These are phyloP conservation scores for Dictyophora rubrovolvata DNA, from an alignment of 768 basidiomycete genomes.

Conservation along the genomic window DNA sequence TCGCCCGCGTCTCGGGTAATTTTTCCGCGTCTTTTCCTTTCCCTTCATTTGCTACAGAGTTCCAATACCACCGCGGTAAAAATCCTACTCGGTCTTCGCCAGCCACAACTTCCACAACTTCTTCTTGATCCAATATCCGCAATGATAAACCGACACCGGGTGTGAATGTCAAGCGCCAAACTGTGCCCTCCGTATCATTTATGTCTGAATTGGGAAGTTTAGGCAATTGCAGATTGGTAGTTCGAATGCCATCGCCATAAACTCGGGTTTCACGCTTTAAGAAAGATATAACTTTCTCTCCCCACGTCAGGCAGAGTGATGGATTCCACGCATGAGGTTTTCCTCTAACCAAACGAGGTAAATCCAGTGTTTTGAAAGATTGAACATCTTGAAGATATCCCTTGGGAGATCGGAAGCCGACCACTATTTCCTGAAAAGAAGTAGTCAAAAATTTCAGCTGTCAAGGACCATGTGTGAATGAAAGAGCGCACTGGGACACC, in stretches of 20 bases:
- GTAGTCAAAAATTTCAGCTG: background rate
- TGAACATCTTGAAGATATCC: constrained; percentile 59
- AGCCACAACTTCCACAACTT: constrained; percentile 45
- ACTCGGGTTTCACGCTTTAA: constrained; percentile 23
- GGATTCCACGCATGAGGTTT: constrained; percentile 75
- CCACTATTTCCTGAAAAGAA: constrained; percentile 60
- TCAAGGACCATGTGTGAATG: background rate
- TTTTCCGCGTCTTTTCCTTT: background rate
- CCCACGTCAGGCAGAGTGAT: constrained; percentile 63
- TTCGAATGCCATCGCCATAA: background rate
- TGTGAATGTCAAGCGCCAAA: constrained; percentile 65
- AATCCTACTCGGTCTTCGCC: constrained; percentile 75
- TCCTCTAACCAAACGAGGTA: constrained; percentile 69
- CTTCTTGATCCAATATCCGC: constrained; percentile 34
- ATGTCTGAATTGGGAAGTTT: background rate
- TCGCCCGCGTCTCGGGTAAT: background rate
- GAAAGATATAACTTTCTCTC: constrained; percentile 48
- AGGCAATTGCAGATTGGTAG: background rate
- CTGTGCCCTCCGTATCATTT: constrained; percentile 16
- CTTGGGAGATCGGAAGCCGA: constrained; percentile 77
- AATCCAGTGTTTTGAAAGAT: constrained; percentile 65
- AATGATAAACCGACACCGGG: constrained; percentile 52
- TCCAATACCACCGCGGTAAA: constrained; percentile 62
- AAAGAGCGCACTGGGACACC: constrained; percentile 66
- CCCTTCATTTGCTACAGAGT: constrained; percentile 9